These are phyloP conservation scores for Physcia stellaris DNA, from an alignment of 495 filamentous ascomycete species.

Conservation along the genomic window DNA sequence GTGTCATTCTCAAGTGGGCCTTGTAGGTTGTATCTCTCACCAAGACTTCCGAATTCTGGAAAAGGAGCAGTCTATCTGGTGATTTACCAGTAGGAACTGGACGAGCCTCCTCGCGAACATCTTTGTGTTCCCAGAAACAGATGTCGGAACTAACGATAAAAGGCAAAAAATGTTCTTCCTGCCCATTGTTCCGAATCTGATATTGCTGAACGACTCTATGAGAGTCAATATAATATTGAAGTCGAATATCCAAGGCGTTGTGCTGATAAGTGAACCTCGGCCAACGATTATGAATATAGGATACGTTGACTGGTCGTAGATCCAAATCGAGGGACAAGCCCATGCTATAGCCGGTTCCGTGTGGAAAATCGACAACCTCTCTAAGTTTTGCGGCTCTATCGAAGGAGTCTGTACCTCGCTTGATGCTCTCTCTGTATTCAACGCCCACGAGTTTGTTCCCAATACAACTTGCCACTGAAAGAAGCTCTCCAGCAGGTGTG, in stretches of 20 bases:
- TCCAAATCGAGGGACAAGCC: not conserved
- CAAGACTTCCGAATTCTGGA: slow-evolving; percentile 1
- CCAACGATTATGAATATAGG: not conserved
- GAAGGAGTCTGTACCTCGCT: not conserved
- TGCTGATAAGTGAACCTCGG: not conserved
- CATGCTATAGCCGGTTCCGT: not conserved
- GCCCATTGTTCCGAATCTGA: not conserved
- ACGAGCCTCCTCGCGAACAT: too few species aligned
- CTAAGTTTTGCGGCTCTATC: not conserved
- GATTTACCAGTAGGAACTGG: not conserved
- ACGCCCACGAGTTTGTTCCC: not conserved
- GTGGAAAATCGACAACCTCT: not conserved
- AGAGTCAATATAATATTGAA: not conserved
- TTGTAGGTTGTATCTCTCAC: not conserved
- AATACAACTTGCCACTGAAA: not conserved
- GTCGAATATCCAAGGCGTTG: not conserved
- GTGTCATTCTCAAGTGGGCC: not conserved
- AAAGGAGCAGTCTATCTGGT: not conserved
- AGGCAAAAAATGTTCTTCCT: not conserved
- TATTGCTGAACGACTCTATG: not conserved
- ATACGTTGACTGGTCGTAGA: not conserved
- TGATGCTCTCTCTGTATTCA: not conserved
- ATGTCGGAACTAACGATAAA: not conserved
- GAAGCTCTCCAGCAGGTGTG: not conserved
- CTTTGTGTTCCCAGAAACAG: not conserved